Conservation (phyloP, 345 rosid species). For the Eucalyptus marginata region DNA sequence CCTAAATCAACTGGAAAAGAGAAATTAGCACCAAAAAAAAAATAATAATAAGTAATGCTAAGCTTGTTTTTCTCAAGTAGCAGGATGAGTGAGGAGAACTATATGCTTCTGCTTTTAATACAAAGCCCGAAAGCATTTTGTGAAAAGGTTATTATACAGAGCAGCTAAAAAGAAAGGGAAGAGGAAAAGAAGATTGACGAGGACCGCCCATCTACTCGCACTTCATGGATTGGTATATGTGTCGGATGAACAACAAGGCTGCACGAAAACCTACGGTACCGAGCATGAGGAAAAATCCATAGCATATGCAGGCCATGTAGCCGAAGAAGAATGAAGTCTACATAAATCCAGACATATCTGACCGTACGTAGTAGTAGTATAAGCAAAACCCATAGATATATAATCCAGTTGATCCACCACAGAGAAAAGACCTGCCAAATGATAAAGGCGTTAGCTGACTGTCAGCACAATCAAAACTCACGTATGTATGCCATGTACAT, state of each 20-base stretch:
- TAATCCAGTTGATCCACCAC: conserved; percentile 3
- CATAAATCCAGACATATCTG: conserved; percentile 4
- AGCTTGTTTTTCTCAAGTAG: background rate
- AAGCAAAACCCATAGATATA: background rate
- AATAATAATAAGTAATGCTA: background rate
- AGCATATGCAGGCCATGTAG: conserved; percentile 4
- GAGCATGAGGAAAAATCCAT: background rate
- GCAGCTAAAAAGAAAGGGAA: background rate
- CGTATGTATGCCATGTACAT: background rate
- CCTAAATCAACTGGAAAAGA: background rate
- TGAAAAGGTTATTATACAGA: background rate
- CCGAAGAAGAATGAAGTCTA: conserved; percentile 2
- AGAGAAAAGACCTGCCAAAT: background rate
- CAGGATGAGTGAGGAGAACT: background rate
- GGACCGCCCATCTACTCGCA: background rate
- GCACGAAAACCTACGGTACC: background rate
- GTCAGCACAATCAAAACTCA: background rate
- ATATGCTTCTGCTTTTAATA: background rate
- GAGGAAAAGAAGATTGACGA: background rate
- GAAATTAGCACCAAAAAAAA: background rate
- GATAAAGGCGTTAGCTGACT: background rate
- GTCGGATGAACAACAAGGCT: background rate
- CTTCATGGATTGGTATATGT: conserved; percentile 1
- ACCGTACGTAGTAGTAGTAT: conserved; percentile 1
- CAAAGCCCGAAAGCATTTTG: background rate